phyloP scores from a whole-genome alignment of 2,329 filamentous ascomycete species.

The Nectriaceae sp. region DNA sequence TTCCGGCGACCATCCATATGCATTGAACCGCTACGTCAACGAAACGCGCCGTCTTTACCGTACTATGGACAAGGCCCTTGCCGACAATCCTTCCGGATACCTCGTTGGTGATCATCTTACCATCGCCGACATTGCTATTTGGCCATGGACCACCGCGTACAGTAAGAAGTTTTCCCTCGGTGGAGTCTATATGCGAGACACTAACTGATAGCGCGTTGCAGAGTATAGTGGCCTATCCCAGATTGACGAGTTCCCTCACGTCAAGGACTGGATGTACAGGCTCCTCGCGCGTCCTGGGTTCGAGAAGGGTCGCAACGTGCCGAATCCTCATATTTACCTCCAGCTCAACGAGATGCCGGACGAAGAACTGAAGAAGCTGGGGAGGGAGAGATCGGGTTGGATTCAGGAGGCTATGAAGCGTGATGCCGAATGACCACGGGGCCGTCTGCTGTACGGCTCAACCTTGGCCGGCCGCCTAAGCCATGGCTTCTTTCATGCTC shows the following conservation, averaged over 20 bases:
- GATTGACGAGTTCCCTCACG: conserved; percentile 68
- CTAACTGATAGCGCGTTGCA: neutral
- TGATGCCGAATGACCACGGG: too few relatives aligned
- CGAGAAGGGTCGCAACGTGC: conserved; percentile 72
- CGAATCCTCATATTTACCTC: conserved; percentile 29
- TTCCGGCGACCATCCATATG: conserved; percentile 50
- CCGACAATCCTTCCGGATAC: conserved; percentile 51
- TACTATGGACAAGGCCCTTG: conserved; percentile 70
- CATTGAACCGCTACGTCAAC: conserved; percentile 73
- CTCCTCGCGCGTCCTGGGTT: conserved; percentile 67
- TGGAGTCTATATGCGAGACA: too few relatives aligned
- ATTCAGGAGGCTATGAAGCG: conserved; percentile 3
- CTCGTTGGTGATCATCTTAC: conserved; percentile 66
- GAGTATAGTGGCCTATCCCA: conserved; percentile 35
- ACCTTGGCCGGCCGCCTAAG: too few relatives aligned
- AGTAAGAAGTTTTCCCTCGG: conserved; percentile 31
- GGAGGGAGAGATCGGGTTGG: neutral
- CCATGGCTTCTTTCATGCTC: too few relatives aligned
- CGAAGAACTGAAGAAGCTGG: conserved; percentile 1
- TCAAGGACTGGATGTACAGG: conserved; percentile 73
- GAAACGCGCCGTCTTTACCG: conserved; percentile 78
- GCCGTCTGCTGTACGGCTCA: too few relatives aligned
- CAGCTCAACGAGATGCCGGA: conserved; percentile 3
- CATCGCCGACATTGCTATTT: conserved; percentile 74
- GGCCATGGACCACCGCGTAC: conserved; percentile 66